phyloP scores from a whole-genome alignment of 2,329 filamentous ascomycete species.

The Alternaria solani region DNA sequence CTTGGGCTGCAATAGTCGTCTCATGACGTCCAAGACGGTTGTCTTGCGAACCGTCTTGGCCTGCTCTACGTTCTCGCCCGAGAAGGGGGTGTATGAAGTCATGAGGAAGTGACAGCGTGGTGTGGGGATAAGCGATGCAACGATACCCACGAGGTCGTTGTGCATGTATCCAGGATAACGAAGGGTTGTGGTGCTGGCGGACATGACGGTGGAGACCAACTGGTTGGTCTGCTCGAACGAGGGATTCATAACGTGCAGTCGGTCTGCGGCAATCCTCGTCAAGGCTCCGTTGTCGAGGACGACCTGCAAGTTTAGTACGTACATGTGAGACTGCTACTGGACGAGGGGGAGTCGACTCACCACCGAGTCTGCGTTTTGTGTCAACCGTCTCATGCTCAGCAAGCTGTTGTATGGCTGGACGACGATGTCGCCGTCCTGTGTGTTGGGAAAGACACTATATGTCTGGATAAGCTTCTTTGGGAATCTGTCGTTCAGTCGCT shows the following conservation, averaged over 20 bases:
- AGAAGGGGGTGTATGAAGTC: conserved; percentile 98
- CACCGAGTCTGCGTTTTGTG: conserved; percentile 96
- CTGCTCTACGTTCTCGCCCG: conserved; percentile 92
- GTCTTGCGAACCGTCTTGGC: conserved; percentile 98
- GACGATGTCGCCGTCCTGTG: conserved; percentile 87
- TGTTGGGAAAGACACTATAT: conserved; percentile 98
- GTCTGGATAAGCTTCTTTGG: conserved; percentile 99
- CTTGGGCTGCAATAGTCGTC: conserved; percentile 92
- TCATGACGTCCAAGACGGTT: conserved; percentile 97
- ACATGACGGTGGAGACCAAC: conserved; percentile 95
- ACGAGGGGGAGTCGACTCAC: conserved; percentile 54
- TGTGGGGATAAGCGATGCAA: conserved; percentile 94
- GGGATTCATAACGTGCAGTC: conserved; percentile 92
- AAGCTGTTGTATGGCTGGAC: conserved; percentile 99
- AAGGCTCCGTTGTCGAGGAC: conserved; percentile 96
- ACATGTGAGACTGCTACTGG: not conserved
- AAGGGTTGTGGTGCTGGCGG: conserved; percentile 93
- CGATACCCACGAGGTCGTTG: conserved; percentile 96
- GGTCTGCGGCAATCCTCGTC: conserved; percentile 90
- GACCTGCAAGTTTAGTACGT: conserved; percentile 58
- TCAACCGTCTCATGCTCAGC: conserved; percentile 86
- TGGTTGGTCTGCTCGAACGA: conserved; percentile 98
- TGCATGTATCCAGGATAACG: conserved; percentile 99
- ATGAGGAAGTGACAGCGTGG: conserved; percentile 98
- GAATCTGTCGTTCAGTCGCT: conserved; percentile 94